Evolutionary conservation across 2,329 filamentous ascomycete species (phyloP), one percentile per base, ranked within the genome.

Genomic region (Atkinsonella hypoxylon): DNA sequence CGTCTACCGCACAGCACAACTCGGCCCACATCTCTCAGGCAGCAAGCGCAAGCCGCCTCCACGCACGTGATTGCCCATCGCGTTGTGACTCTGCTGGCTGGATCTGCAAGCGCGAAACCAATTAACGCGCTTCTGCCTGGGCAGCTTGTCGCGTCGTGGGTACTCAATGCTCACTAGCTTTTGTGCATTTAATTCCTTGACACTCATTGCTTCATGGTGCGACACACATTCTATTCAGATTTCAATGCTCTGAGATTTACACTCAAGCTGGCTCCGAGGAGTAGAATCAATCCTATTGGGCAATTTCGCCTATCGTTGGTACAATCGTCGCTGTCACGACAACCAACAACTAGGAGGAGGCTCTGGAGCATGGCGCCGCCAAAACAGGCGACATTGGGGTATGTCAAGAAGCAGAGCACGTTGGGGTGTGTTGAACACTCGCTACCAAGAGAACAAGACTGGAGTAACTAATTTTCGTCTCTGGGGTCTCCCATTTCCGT

Each of bases 321-420:
- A 36, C 30, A 47, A 46, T 47, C 46, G n/a, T 38, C 49, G 36
- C 44, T 49, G 31, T 36, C 31, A 10, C 4, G 26, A 26, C 2
- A 26, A 5, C 26, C 26, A 8, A 6, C 26, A 7, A 6, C 26
- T 3, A 5, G 45, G 20, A 32, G 40, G 38, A 56, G 47, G 49
- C 18, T 54, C 42, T 55, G 49, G 53, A 59, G 58, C 57, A 74
- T 75, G 70, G 70, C 73, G 70, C 70, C 73, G 58, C 71, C 71
- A 42, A 89, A 87, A 65, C 89, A 95, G 71, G 82, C 86, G 61
- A 95, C 87, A 54, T 71, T 95, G 67, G 87, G 87, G 89, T 95
- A 93, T 71, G 89, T 91, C 55, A 83, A 80, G 69, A 71, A 82
- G 61, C 87, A 91, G 73, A 80, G 77, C 63, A 88, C 83, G 59